A percentile compares a stretch with the other conserved stretches of the same genome.
Evolutionary conservation across 179 eudicot species (phyloP).

Genomic region (Gypsophila paniculata): DNA sequence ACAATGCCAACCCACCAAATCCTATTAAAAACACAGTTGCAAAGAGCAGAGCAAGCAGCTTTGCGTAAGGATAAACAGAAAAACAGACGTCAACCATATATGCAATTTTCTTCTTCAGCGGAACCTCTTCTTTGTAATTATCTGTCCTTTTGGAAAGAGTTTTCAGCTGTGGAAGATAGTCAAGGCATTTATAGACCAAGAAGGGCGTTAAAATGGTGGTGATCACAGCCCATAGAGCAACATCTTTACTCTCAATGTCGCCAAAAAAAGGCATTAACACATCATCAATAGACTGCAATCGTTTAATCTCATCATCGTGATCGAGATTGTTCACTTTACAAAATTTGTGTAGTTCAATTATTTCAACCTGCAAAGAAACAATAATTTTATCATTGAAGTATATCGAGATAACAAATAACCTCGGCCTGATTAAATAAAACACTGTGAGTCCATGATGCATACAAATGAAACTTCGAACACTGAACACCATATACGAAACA

Average conservation of each 20-base stretch:
- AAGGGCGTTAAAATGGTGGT: slow-evolving; percentile 60
- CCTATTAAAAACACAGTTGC: slow-evolving; percentile 84
- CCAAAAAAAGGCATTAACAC: slow-evolving; percentile 29
- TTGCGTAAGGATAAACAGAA: slow-evolving; percentile 89
- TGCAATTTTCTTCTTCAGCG: slow-evolving; percentile 77
- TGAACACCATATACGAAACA: background rate
- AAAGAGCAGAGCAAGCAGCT: slow-evolving; percentile 83
- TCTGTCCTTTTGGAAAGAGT: slow-evolving; percentile 40
- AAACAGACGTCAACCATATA: slow-evolving; percentile 85
- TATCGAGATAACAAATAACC: background rate
- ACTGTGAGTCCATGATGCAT: background rate
- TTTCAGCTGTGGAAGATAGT: slow-evolving; percentile 52
- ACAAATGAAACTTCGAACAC: background rate
- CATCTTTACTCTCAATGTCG: slow-evolving; percentile 37
- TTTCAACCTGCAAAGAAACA: slow-evolving; percentile 55
- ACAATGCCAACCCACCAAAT: slow-evolving; percentile 86
- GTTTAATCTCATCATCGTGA: slow-evolving; percentile 23
- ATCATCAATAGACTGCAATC: slow-evolving; percentile 29
- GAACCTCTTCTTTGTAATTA: slow-evolving; percentile 66
- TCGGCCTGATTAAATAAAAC: background rate
- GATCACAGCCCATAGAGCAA: slow-evolving; percentile 60
- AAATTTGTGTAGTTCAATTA: slow-evolving; percentile 37
- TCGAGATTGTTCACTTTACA: slow-evolving; percentile 33
- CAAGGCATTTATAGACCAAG: slow-evolving; percentile 58
- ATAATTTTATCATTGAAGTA: slow-evolving; percentile 2